A percentile compares a stretch with the other conserved stretches of the same genome.
phyloP scores from a whole-genome alignment of 2,329 filamentous ascomycete species.

The Stagonosporopsis rhizophila region DNA sequence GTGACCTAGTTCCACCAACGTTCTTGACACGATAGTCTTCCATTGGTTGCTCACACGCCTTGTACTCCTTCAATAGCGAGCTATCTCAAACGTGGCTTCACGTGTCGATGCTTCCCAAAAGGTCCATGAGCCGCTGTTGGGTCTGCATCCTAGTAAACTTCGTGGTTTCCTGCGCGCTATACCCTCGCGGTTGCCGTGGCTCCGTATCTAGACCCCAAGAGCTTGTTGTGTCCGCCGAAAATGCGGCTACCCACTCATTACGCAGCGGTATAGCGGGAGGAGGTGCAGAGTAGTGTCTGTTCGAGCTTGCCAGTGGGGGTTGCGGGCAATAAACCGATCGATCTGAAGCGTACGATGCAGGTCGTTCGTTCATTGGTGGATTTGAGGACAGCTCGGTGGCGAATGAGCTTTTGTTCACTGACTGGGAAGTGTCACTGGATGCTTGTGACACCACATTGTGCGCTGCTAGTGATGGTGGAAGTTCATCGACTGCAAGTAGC shows the following conservation, averaged over 20 bases:
- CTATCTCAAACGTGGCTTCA: not conserved
- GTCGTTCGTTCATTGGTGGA: not conserved
- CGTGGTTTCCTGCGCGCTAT: not conserved
- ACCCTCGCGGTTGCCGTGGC: not conserved
- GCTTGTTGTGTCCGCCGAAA: not conserved
- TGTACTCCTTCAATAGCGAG: too few species aligned
- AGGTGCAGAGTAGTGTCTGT: not conserved
- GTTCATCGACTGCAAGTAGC: not conserved
- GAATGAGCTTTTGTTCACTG: not conserved
- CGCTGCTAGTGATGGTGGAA: not conserved
- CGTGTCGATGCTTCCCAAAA: constrained; percentile 20
- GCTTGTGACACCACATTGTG: not conserved
- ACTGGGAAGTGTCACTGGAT: not conserved
- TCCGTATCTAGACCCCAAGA: not conserved
- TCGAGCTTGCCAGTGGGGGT: not conserved
- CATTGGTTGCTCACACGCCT: too few species aligned
- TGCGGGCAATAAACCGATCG: not conserved
- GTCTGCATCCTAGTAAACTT: constrained; percentile 21
- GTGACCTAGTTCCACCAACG: too few species aligned
- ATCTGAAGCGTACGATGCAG: not conserved
- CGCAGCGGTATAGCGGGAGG: not conserved
- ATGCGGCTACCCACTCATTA: not conserved
- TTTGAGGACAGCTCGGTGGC: not conserved
- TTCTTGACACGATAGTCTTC: too few species aligned
- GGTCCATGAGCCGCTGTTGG: constrained; percentile 24